These are phyloP conservation scores for Lactifluus echinatus DNA, from an alignment of 768 basidiomycete genomes.

Conservation along the genomic window DNA sequence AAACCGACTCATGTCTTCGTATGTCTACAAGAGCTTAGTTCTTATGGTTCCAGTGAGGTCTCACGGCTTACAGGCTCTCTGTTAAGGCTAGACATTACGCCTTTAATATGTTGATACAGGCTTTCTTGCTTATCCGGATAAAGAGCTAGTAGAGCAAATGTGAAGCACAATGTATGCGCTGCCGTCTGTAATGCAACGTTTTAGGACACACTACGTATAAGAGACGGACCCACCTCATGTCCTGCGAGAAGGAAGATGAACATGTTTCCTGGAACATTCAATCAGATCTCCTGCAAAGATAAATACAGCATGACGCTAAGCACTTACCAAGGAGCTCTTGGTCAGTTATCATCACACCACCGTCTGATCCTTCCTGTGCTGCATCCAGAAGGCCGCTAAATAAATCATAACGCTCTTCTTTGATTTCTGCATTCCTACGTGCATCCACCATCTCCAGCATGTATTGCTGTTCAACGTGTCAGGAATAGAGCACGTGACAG, in stretches of 20 bases:
- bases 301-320: neutral
- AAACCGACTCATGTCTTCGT: too few relatives aligned
- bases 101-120: slow-evolving; percentile 30
- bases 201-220: too few relatives aligned
- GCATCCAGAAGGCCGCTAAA: slow-evolving; percentile 24
- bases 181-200: slow-evolving; percentile 27
- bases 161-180: slow-evolving; percentile 30
- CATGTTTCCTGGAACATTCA: slow-evolving; percentile 19
- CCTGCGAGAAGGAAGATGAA: slow-evolving; percentile 31
- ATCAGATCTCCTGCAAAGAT: neutral
- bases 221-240: slow-evolving; percentile 23
- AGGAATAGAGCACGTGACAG: neutral
- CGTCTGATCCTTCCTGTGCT: slow-evolving; percentile 15
- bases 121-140: slow-evolving; percentile 35
- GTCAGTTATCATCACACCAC: slow-evolving; percentile 15
- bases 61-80: neutral
- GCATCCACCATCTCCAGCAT: slow-evolving; percentile 25
- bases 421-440: slow-evolving; percentile 14
- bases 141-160: slow-evolving; percentile 35
- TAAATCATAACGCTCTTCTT: slow-evolving; percentile 22
- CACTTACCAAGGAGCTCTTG: slow-evolving; percentile 21
- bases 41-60: too few relatives aligned
- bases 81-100: slow-evolving; percentile 25
- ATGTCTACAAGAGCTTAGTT: too few relatives aligned
- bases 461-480: slow-evolving; percentile 17